Evolutionary conservation across 768 basidiomycete genomes (phyloP).

Genomic region (Lentinula guzmanii): DNA sequence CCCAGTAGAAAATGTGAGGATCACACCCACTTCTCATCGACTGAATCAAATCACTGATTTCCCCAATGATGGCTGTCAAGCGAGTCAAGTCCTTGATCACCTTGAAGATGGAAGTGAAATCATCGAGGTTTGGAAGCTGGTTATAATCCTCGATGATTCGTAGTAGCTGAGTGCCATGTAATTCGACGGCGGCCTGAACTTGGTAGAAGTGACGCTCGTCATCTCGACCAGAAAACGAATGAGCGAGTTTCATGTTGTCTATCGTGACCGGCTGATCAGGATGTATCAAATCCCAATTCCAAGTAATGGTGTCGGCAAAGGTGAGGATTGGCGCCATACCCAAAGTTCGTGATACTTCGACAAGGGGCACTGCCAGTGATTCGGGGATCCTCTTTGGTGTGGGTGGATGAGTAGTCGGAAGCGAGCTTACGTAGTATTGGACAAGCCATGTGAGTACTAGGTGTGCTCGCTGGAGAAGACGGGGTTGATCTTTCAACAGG

Average conservation of each 20-base stretch:
- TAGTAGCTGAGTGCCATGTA: constrained; percentile 82
- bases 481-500: constrained; percentile 46
- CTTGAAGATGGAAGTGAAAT: constrained; percentile 57
- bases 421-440: constrained; percentile 87
- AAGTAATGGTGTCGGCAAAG: constrained; percentile 93
- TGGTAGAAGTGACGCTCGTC: constrained; percentile 86
- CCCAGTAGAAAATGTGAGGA: constrained; percentile 85
- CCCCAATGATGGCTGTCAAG: constrained; percentile 64
- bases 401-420: constrained; percentile 35
- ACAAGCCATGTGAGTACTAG: constrained; percentile 84
- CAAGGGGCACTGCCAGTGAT: constrained; percentile 72
- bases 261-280: constrained; percentile 51
- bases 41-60: constrained; percentile 65
- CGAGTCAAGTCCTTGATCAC: constrained; percentile 68
- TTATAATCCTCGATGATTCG: constrained; percentile 84
- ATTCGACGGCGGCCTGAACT: constrained; percentile 77
- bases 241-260: constrained; percentile 69
- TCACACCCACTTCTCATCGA: constrained; percentile 68
- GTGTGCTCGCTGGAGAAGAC: constrained; percentile 77
- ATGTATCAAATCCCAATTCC: constrained; percentile 74
- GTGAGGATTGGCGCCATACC: constrained; percentile 92
- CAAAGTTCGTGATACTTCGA: constrained; percentile 66
- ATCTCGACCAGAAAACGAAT: constrained; percentile 78
- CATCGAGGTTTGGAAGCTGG: constrained; percentile 62
- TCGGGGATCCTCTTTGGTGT: constrained; percentile 58